phyloP scores from a whole-genome alignment of 2,329 filamentous ascomycete species.

The Aspergillus sp. region DNA sequence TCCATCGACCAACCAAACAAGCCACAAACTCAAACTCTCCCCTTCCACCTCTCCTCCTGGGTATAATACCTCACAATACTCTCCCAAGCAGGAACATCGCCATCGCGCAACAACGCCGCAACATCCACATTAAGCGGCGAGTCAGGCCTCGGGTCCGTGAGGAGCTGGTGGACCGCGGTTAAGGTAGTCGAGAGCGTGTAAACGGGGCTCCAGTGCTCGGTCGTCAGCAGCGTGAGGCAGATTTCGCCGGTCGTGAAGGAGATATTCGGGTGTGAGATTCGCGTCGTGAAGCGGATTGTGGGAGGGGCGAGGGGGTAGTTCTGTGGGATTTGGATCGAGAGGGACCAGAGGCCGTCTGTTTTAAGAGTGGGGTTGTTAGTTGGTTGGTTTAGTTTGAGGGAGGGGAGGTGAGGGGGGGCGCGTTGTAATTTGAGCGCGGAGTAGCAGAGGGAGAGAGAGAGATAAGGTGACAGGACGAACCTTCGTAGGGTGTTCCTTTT shows the following conservation, averaged over 20 bases:
- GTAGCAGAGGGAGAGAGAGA: not conserved
- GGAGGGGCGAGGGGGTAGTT: conserved; percentile 80
- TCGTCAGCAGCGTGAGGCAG: conserved; percentile 81
- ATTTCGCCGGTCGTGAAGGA: conserved; percentile 78
- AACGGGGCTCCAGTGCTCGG: conserved; percentile 75
- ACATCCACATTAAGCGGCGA: conserved; percentile 52
- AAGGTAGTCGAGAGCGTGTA: conserved; percentile 66
- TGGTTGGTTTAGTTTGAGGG: not conserved
- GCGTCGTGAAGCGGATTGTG: conserved; percentile 75
- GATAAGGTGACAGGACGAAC: conserved; percentile 33
- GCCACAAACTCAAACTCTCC: not conserved
- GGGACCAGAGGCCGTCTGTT: conserved; percentile 74
- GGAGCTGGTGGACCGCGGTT: conserved; percentile 48
- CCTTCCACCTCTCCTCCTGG: conserved; percentile 44
- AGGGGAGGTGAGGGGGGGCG: not conserved
- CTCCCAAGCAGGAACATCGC: conserved; percentile 47
- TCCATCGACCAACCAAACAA: not conserved
- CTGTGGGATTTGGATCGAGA: conserved; percentile 72
- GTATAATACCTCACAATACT: conserved; percentile 50
- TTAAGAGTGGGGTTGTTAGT: not conserved
- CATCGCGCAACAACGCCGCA: conserved; percentile 45
- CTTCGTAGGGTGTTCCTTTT: conserved; percentile 60
- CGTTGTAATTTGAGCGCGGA: too few relatives aligned
- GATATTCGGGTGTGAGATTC: conserved; percentile 82
- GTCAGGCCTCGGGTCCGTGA: conserved; percentile 47